A percentile compares a stretch with the other conserved stretches of the same genome.
Evolutionary conservation across 1,139 yeast species (phyloP).

Genomic region (Saccharomyces hybrid): DNA sequence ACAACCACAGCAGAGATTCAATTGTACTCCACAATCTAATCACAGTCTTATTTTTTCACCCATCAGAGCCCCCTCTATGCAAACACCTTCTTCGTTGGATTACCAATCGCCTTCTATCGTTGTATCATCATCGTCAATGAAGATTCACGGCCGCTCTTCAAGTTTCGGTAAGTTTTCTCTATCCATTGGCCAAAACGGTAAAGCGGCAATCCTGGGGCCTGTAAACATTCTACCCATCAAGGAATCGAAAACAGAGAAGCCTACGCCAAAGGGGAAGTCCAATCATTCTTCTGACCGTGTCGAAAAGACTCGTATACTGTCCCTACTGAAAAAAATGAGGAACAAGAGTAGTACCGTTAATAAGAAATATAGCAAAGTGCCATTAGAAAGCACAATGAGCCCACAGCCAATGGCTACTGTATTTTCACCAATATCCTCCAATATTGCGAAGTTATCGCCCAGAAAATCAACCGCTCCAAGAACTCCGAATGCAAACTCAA

Average conservation of each 20-base stretch:
- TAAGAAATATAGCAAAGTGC: neutral
- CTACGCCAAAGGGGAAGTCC: neutral
- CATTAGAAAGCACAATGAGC: neutral
- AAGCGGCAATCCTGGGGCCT: constrained; percentile 16
- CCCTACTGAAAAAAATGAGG: constrained; percentile 22
- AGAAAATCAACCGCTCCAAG: neutral
- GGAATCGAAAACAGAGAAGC: neutral
- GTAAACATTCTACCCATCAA: neutral
- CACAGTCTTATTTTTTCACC: neutral
- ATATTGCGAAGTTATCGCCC: neutral
- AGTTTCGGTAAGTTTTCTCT: constrained; percentile 13
- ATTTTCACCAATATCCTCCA: neutral
- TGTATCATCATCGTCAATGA: neutral
- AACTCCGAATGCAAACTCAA: neutral
- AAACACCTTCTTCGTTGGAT: neutral
- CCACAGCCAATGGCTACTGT: constrained; percentile 2
- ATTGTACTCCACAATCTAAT: neutral
- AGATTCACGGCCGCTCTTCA: neutral
- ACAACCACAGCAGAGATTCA: neutral
- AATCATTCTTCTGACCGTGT: neutral
- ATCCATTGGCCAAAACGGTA: constrained; percentile 22
- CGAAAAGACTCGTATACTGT: constrained; percentile 16
- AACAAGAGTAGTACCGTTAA: constrained; percentile 8
- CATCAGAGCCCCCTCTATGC: neutral
- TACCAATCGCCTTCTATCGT: neutral